Percentiles rank a stretch among this genome's conserved stretches.
These are phyloP conservation scores for Neocucurbitaria cava DNA, from an alignment of 2,329 filamentous ascomycete genomes.

Conservation along the genomic window DNA sequence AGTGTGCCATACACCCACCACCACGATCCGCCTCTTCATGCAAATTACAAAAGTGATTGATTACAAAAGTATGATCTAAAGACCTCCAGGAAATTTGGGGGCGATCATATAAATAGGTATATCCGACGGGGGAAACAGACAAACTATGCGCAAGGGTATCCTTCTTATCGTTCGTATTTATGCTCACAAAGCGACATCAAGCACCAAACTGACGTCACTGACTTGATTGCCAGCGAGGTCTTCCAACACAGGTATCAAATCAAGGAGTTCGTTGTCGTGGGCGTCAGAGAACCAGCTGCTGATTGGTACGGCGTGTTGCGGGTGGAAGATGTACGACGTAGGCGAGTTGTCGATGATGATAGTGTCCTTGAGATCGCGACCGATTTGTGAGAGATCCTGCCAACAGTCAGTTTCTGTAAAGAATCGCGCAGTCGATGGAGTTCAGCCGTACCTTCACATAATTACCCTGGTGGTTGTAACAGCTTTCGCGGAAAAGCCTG, in stretches of 20 bases:
- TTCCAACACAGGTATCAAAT: slow-evolving; percentile 97
- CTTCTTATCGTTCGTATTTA: slow-evolving; percentile 19
- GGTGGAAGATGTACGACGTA: slow-evolving; percentile 99
- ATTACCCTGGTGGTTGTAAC: slow-evolving; percentile 99
- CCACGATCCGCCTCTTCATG: slow-evolving; percentile 36
- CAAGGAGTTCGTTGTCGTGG: slow-evolving; percentile 97
- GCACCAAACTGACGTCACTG: slow-evolving; percentile 93
- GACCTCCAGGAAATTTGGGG: slow-evolving; percentile 6
- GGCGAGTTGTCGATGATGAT: slow-evolving; percentile 99
- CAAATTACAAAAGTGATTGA: slow-evolving; percentile 49
- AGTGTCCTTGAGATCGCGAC: slow-evolving; percentile 92
- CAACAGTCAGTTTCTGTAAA: slow-evolving; percentile 7
- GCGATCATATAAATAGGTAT: slow-evolving; percentile 18
- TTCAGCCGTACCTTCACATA: slow-evolving; percentile 77
- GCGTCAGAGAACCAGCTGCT: slow-evolving; percentile 99
- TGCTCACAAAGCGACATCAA: slow-evolving; percentile 78
- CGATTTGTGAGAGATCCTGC: slow-evolving; percentile 91
- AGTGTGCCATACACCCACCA: slow-evolving; percentile 10
- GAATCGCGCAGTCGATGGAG: neutral
- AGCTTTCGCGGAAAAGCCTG: slow-evolving; percentile 94
- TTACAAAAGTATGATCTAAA: slow-evolving; percentile 46
- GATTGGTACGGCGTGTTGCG: slow-evolving; percentile 97
- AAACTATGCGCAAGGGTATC: slow-evolving; percentile 35
- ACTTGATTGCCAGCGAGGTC: slow-evolving; percentile 90
- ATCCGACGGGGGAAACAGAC: slow-evolving; percentile 29